phyloP scores from a whole-genome alignment of 2,329 filamentous ascomycete species.

The Trichoderma citrinoviride region DNA sequence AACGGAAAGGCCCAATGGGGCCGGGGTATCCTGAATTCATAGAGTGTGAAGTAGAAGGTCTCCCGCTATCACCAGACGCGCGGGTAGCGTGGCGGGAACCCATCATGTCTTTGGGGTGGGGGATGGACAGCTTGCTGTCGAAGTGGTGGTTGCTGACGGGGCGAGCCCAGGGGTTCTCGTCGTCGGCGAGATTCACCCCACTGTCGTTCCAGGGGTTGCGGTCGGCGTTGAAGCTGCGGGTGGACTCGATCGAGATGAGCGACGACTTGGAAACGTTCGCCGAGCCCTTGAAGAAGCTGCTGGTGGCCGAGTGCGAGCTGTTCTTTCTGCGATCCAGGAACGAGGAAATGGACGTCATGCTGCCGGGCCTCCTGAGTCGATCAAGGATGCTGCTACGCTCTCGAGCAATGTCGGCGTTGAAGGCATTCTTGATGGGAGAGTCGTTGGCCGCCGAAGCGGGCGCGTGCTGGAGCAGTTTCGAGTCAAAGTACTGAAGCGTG shows the following conservation, averaged over 20 bases:
- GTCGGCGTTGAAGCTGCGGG: slow-evolving; percentile 83
- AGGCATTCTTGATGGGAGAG: slow-evolving; percentile 81
- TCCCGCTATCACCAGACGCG: slow-evolving; percentile 85
- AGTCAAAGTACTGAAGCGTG: slow-evolving; percentile 93
- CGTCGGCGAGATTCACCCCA: slow-evolving; percentile 88
- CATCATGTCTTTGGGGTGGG: slow-evolving; percentile 72
- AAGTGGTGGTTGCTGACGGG: slow-evolving; percentile 65
- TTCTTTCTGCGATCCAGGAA: slow-evolving; percentile 96
- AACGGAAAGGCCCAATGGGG: slow-evolving; percentile 87
- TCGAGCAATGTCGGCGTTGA: slow-evolving; percentile 74
- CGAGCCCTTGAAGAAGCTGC: slow-evolving; percentile 88
- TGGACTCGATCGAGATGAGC: slow-evolving; percentile 92
- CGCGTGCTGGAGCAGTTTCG: slow-evolving; percentile 91
- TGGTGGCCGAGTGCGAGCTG: slow-evolving; percentile 76
- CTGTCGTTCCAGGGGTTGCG: slow-evolving; percentile 98
- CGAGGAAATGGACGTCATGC: slow-evolving; percentile 92
- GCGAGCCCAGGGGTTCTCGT: slow-evolving; percentile 69
- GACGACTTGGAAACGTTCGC: slow-evolving; percentile 92
- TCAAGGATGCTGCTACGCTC: slow-evolving; percentile 85
- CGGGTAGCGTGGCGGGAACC: slow-evolving; percentile 81
- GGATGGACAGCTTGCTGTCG: slow-evolving; percentile 60
- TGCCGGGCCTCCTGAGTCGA: slow-evolving; percentile 88
- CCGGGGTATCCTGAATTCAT: slow-evolving; percentile 94
- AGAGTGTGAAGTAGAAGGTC: slow-evolving; percentile 92
- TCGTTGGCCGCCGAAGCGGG: slow-evolving; percentile 78